Evolutionary conservation across 2,329 filamentous ascomycete species (phyloP).

Genomic region (Paracoccidioides lutzii): DNA sequence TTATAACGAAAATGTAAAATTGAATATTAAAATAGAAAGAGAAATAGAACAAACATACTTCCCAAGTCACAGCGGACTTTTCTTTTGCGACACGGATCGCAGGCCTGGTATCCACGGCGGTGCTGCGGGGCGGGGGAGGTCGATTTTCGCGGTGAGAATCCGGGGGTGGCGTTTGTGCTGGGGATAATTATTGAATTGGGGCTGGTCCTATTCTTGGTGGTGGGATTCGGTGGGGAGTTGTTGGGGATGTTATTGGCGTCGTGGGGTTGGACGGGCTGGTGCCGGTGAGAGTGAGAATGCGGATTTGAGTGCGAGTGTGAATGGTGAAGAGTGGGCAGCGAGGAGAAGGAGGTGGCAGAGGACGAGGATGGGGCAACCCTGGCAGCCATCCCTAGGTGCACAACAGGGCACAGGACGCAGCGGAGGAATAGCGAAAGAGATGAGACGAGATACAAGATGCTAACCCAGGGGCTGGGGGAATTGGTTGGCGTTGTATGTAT

Average conservation of each 20-base stretch:
- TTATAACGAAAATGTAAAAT: background rate
- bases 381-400: background rate
- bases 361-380: background rate
- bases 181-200: too few species aligned
- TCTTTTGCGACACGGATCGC: slow-evolving; percentile 37
- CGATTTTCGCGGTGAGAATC: slow-evolving; percentile 19
- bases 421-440: too few species aligned
- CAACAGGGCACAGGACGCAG: too few species aligned
- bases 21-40: background rate
- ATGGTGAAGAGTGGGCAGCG: background rate
- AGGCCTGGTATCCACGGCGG: slow-evolving; percentile 37
- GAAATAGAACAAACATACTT: slow-evolving; percentile 22
- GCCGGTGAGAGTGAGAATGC: background rate
- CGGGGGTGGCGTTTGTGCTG: slow-evolving; percentile 17
- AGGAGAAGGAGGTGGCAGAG: background rate
- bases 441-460: too few species aligned
- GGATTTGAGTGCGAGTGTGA: background rate
- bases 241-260: background rate
- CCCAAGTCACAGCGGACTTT: slow-evolving; percentile 39
- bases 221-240: too few species aligned
- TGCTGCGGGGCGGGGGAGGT: slow-evolving; percentile 26
- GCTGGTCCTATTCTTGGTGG: slow-evolving; percentile 4
- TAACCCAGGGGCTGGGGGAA: too few species aligned
- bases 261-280: background rate
- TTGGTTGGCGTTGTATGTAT: too few species aligned